Evolutionary conservation across 1,284 basidiomycete species (phyloP).

Genomic region (Heliocybe sulcata): DNA sequence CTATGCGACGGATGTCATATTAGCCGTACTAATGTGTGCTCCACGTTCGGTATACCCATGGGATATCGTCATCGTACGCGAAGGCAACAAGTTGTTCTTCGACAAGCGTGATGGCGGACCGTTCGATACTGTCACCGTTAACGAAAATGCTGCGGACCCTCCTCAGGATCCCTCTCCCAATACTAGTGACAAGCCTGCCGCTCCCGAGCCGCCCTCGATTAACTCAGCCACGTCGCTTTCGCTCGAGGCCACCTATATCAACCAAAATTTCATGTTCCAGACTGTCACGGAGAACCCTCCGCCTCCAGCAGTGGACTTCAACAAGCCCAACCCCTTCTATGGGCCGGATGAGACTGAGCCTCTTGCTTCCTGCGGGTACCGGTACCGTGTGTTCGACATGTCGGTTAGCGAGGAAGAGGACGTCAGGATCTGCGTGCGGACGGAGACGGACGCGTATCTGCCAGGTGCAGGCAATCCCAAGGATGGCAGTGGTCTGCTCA

Average conservation of each 20-base stretch:
- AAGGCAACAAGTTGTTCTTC: conserved; percentile 91
- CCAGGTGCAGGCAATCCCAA: conserved; percentile 59
- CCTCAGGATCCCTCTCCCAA: conserved; percentile 81
- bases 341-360: conserved; percentile 92
- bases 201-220: conserved; percentile 69
- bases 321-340: conserved; percentile 93
- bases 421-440: conserved; percentile 88
- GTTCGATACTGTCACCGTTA: conserved; percentile 96
- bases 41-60: conserved; percentile 96
- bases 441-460: conserved; percentile 92
- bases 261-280: conserved; percentile 98
- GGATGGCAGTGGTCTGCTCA: conserved; percentile 77
- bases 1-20: conserved; percentile 94
- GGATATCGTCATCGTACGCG: conserved; percentile 95
- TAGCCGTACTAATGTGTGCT: conserved; percentile 95
- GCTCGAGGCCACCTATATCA: conserved; percentile 97
- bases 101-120: conserved; percentile 98
- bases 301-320: conserved; percentile 63
- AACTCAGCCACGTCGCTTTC: conserved; percentile 94
- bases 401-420: conserved; percentile 87
- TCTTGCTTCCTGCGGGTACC: conserved; percentile 91
- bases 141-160: conserved; percentile 97
- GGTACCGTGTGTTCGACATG: conserved; percentile 95
- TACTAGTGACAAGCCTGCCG: conserved; percentile 54
- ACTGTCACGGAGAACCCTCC: conserved; percentile 74